A percentile compares a stretch with the other conserved stretches of the same genome.
Conservation (phyloP, 495 filamentous ascomycete species). For the Pyronema domesticum region DNA sequence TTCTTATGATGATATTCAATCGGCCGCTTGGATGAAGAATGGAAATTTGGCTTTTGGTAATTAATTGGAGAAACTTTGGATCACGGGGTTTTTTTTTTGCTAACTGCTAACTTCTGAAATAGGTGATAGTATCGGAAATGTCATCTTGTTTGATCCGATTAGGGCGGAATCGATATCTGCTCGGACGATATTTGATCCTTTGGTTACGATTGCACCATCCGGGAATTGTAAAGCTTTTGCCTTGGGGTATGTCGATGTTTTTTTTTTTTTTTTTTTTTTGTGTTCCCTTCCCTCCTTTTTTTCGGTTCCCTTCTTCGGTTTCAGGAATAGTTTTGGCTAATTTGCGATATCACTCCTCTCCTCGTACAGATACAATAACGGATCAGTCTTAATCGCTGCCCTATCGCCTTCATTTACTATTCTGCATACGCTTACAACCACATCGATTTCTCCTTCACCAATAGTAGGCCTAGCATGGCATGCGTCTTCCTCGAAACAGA, state of each 20-base stretch:
- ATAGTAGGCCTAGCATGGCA: slow-evolving; percentile 91
- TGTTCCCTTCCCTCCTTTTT: too few species aligned
- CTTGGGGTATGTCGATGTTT: slow-evolving; percentile 50
- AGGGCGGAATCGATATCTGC: slow-evolving; percentile 87
- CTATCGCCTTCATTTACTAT: slow-evolving; percentile 89
- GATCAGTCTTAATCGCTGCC: slow-evolving; percentile 76
- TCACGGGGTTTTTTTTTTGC: neutral
- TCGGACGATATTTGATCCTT: slow-evolving; percentile 81
- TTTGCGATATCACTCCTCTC: neutral
- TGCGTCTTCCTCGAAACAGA: slow-evolving; percentile 88
- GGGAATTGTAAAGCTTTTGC: slow-evolving; percentile 93
- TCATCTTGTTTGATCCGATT: slow-evolving; percentile 85
- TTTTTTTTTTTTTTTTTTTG: too few species aligned
- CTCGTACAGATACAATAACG: slow-evolving; percentile 64
- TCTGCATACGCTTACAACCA: slow-evolving; percentile 73
- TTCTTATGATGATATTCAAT: slow-evolving; percentile 68
- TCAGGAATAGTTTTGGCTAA: neutral
- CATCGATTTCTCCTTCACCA: slow-evolving; percentile 59
- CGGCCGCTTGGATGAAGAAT: slow-evolving; percentile 91
- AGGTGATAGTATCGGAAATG: slow-evolving; percentile 42
- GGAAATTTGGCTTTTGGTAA: slow-evolving; percentile 95
- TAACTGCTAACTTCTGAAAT: neutral
- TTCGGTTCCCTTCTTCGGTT: neutral
- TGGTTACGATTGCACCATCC: slow-evolving; percentile 76
- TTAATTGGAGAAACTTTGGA: slow-evolving; percentile 13